Base-by-base conservation (phyloP, 2,329 filamentous ascomycete genomes). In the Ophiostoma himal-ulmi region DNA sequence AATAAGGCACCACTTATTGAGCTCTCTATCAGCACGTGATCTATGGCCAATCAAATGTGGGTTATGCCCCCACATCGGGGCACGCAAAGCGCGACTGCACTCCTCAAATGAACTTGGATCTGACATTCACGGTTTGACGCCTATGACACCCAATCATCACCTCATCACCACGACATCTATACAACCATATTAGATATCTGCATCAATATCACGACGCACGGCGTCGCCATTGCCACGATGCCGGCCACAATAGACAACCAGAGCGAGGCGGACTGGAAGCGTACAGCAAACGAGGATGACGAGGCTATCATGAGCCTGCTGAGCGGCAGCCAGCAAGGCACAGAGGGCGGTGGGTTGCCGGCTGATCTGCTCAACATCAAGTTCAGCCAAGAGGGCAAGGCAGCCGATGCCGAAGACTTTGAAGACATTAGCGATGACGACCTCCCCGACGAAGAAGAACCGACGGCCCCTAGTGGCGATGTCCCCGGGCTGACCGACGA, bases 351-450 rank as follows among this genome's bases (percentile, higher is more conserved):
- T 8, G 74, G 76, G 26, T 76, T 81, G 14, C 79, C 79, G 10
- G 76, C 82, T 5, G 80, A 81, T 68, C 77, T 87, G 71, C 80
- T 83, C 39, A 76, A 74, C 66, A 69, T 74, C 37, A 69, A 83
- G 34, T 85, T 89, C 73, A 88, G 89, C 74, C 83, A 88, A 74
- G 83, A 84, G 7, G 91, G 93, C 78, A 99, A 99, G 80, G 94
- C 93, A 70, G 93, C 93, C 72, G 92, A 98, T 80, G 95, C 95
- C 57, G 82, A 95, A 73, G 95, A 99, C 77, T 99, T 85, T 62
- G 83, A 95, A 73, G 94, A 99, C 77, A 98, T 86, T 75, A 94
- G 98, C 73, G 94, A 98, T 78, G 93, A 96, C 77, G 94, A 97
- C 73, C 84, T 97, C 8, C 91, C 93, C 13, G 92, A 95, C 7